Conservation (phyloP, 768 basidiomycete genomes). For the Suillus lakei region DNA sequence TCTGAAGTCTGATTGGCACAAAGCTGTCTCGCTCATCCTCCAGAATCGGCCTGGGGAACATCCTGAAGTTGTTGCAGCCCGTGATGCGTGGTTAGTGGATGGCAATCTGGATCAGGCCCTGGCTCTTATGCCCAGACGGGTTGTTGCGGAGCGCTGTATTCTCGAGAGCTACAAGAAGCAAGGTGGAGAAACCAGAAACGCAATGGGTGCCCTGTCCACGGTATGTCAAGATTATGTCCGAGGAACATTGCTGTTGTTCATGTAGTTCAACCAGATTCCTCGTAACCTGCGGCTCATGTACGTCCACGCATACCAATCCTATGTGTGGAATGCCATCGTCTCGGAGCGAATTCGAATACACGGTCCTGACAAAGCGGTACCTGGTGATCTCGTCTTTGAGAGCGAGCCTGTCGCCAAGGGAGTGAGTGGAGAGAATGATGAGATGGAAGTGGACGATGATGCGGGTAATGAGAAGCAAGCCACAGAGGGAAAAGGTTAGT, state of each 20-base stretch:
- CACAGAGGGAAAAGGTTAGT: conserved; percentile 39
- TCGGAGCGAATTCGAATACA: conserved; percentile 88
- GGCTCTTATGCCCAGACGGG: conserved; percentile 84
- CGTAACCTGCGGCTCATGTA: conserved; percentile 96
- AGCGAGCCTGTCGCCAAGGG: conserved; percentile 25
- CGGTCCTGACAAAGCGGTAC: conserved; percentile 74
- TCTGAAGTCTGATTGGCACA: conserved; percentile 88
- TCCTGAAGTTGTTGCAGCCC: conserved; percentile 83
- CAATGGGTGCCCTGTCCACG: conserved; percentile 85
- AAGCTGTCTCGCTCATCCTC: conserved; percentile 83
- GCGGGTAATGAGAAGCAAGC: conserved; percentile 35
- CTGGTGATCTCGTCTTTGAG: conserved; percentile 92
- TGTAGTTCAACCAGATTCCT: conserved; percentile 72
- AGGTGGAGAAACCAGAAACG: conserved; percentile 77
- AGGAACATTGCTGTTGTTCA: conserved; percentile 8
- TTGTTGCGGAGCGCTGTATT: conserved; percentile 92
- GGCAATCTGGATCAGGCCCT: conserved; percentile 81
- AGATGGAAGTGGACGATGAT: conserved; percentile 37
- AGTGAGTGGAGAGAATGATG: conserved; percentile 20
- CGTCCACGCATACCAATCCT: conserved; percentile 97
- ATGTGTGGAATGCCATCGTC: conserved; percentile 97
- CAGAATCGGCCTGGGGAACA: conserved; percentile 88
- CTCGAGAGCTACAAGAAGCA: conserved; percentile 89
- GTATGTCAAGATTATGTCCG: conserved; percentile 41
- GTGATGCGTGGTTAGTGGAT: conserved; percentile 89